Base-by-base conservation (phyloP, 495 filamentous ascomycete genomes). In the Cercophora scortea region DNA sequence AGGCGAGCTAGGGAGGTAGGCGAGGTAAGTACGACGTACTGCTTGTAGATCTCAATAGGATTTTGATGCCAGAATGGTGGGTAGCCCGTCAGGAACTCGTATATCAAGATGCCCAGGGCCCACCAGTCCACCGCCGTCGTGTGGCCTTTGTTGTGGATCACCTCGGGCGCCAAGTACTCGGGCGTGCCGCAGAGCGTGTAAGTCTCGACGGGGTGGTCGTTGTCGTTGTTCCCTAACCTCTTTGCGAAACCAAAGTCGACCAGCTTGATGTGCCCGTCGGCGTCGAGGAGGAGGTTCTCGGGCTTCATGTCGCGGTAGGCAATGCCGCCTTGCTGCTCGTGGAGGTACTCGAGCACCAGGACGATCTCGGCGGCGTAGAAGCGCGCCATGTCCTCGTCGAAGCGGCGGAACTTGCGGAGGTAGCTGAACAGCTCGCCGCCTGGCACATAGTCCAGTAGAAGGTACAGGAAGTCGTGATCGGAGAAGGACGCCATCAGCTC, bases 211-310 rank as follows among this genome's bases (percentile, higher is more conserved):
- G 71, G 66, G 52, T 67, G 65, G 39, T 68, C 64, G 50, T 61
- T 58, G 49, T 66, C 68, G 59, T 67, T 67, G 47, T 70, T 70
- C 32, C 81, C 83, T 19, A 90, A 65, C 58, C 85, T 77, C 74
- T 97, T 97, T 32, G 93, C 93, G 64, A 98, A 97, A 0, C 93
- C 93, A 70, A 98, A 98, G 68, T 98, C 93, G n/a, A 97, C 92
- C 36, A 97, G 76, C 68, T 93, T 95, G 63, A 98, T 81, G 68
- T 98, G 93, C 6, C 93, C 93, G 35, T 95, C 82, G 13, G 81
- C 88, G 67, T 96, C 93, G 18, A 97, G 75, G 17, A 97, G 76
- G 44, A 98, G 86, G 62, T 98, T 98, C 67, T 98, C 93, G 2
- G 93, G 93, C 68, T 98, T 97, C 61, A 98, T 69, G 61, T 98